Evolutionary conservation across 192 early-diverging fungal species (phyloP), one percentile per base, ranked within the genome.

Genomic region (Mortierella claussenii): DNA sequence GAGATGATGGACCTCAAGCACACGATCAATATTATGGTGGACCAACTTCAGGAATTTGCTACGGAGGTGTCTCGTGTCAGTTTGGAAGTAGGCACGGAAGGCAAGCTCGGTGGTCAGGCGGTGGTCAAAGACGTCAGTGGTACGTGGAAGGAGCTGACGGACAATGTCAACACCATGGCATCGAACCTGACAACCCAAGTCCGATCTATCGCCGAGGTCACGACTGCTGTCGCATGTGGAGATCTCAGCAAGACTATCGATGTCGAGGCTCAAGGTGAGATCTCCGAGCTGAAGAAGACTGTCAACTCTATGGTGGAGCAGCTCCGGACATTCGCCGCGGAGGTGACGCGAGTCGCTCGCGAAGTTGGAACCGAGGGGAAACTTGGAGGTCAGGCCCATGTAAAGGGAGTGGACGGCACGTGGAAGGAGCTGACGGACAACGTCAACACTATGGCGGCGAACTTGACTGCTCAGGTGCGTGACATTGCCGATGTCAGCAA

Each of bases 21-120:
- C 23, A 91, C 87, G 0, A 84, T 91, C 23, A 91, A 91, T 51
- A 80, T 68, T 24, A 88, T 89, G 83, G 87, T 88, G 23, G 87
- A 83, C 32, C 89, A 90, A 56, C 78, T 90, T 1, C 80, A 75
- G 13, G 82, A 85, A 21, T 91, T 91, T 56, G 85, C 89, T 0
- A 75, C 81, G 17, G 89, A 91, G 37, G 89, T 91, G 0, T 74
- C 84, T 3, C 85, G 89, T 47, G 89, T 91, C 0, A 83, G 82
- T 23, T 69, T 76, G 12, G 86, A 88, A 47, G 89, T 90, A 36
- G 89, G 89, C 2, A 88, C 86, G 0, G 87, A 88, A 12, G 89
- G 89, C 3, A 78, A 81, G 12, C 78, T 90, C 0, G 89, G 86
- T 13, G 89, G 89, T 18, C 87, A 88, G 46, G 89, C 89, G 12